Evolutionary conservation across 1,284 basidiomycete genomes (phyloP).

Genomic region (Leccinum angustisporum): DNA sequence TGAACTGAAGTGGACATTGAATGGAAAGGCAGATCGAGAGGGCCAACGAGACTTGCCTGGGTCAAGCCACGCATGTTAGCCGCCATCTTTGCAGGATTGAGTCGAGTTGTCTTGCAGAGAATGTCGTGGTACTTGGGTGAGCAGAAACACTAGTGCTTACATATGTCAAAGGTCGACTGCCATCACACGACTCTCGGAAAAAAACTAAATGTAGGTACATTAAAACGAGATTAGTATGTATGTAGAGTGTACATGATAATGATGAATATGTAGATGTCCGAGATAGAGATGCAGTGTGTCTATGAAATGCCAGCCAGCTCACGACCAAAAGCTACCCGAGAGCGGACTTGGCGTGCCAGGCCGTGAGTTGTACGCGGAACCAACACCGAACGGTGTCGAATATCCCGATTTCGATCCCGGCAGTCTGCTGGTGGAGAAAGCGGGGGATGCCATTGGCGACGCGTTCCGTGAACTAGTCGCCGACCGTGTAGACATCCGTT

Average conservation of each 20-base stretch:
- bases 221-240: slow-evolving; percentile 11
- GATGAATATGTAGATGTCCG: not conserved
- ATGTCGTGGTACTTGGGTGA: not conserved
- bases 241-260: slow-evolving; percentile 18
- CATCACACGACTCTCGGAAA: not conserved
- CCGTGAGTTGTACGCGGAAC: slow-evolving; percentile 56
- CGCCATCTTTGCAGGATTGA: slow-evolving; percentile 56
- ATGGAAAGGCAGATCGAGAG: slow-evolving; percentile 2
- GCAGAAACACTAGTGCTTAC: slow-evolving; percentile 1
- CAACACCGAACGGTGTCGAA: slow-evolving; percentile 51
- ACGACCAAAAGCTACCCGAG: slow-evolving; percentile 30
- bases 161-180: not conserved
- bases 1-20: slow-evolving; percentile 65
- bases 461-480: slow-evolving; percentile 61
- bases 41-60: slow-evolving; percentile 54
- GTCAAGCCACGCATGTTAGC: slow-evolving; percentile 88
- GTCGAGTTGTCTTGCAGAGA: not conserved
- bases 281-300: slow-evolving; percentile 7
- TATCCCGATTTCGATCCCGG: slow-evolving; percentile 49
- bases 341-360: slow-evolving; percentile 65
- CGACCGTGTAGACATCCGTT: slow-evolving; percentile 55
- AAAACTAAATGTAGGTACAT: slow-evolving; percentile 16
- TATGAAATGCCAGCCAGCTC: slow-evolving; percentile 14
- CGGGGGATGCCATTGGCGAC: slow-evolving; percentile 56
- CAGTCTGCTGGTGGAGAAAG: slow-evolving; percentile 35